Evolutionary conservation across 345 rosid species (phyloP).

Genomic region (Melaleuca alternifolia): DNA sequence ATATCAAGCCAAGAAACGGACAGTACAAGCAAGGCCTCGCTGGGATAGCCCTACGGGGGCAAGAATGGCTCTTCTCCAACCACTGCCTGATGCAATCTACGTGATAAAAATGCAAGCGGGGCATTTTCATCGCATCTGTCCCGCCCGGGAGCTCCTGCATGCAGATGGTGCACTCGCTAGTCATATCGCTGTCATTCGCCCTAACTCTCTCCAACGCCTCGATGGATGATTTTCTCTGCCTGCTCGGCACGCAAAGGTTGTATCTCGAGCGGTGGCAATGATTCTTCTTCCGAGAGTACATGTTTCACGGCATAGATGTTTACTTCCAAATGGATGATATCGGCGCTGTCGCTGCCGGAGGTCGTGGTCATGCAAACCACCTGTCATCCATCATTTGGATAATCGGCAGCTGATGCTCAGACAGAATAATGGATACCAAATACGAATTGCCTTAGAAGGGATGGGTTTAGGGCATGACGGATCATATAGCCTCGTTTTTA

Average conservation of each 20-base stretch:
- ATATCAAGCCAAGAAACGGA: neutral
- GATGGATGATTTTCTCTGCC: neutral
- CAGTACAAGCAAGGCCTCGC: neutral
- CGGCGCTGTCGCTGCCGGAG: neutral
- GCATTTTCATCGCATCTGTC: neutral
- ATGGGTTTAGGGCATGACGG: neutral
- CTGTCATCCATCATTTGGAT: neutral
- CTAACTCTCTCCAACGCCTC: neutral
- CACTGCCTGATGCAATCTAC: neutral
- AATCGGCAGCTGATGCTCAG: neutral
- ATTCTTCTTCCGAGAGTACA: neutral
- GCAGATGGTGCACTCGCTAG: neutral
- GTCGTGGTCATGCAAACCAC: neutral
- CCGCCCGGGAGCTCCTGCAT: neutral
- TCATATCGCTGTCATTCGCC: neutral
- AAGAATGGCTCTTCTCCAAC: neutral
- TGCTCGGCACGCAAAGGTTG: neutral
- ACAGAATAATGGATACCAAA: neutral
- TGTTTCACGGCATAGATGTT: neutral
- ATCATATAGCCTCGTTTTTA: neutral
- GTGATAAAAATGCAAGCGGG: neutral
- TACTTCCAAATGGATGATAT: neutral
- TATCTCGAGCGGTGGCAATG: neutral
- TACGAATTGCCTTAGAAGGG: neutral
- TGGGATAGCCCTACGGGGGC: neutral